Conservation (phyloP, 352 stramenopile species). For the Phytophthora pseudosyringae region DNA sequence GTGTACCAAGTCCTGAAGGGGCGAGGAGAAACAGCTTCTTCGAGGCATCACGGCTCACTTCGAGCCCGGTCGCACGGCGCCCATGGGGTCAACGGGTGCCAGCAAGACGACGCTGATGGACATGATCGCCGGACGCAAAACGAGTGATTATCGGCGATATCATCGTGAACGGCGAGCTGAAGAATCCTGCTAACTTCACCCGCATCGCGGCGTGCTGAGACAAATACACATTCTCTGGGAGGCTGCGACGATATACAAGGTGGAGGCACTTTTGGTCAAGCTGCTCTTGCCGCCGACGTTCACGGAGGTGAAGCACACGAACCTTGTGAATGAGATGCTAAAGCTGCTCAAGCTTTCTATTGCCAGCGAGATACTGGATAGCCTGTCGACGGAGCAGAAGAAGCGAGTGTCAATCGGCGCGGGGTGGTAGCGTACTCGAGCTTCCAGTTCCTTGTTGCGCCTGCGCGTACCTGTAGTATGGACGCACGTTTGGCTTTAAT, state of each 20-base stretch:
- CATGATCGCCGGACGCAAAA: constrained; percentile 65
- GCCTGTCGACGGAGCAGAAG: constrained; percentile 90
- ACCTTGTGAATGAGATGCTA: constrained; percentile 61
- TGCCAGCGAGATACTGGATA: constrained; percentile 48
- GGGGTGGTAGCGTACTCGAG: constrained; percentile 92
- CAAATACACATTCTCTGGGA: constrained; percentile 92
- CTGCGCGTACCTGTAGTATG: constrained; percentile 77
- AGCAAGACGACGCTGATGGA: constrained; percentile 73
- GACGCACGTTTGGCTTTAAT: constrained; percentile 87
- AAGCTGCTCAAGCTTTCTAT: constrained; percentile 66
- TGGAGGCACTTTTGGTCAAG: constrained; percentile 90
- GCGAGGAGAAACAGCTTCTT: constrained; percentile 57
- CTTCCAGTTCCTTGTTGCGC: constrained; percentile 95
- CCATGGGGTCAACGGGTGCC: constrained; percentile 75
- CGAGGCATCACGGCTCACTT: constrained; percentile 56
- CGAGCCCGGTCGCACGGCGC: constrained; percentile 61
- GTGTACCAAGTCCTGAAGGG: constrained; percentile 55
- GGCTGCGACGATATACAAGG: constrained; percentile 88
- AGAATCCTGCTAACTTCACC: constrained; percentile 82
- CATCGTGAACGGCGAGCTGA: constrained; percentile 88
- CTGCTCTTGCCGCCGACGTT: constrained; percentile 75
- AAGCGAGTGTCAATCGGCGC: constrained; percentile 94
- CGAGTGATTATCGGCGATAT: constrained; percentile 83
- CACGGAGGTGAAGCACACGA: constrained; percentile 52
- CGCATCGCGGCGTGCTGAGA: constrained; percentile 64